These are phyloP conservation scores for Botrytis medusae DNA, from an alignment of 2,329 filamentous ascomycete genomes.

Conservation along the genomic window DNA sequence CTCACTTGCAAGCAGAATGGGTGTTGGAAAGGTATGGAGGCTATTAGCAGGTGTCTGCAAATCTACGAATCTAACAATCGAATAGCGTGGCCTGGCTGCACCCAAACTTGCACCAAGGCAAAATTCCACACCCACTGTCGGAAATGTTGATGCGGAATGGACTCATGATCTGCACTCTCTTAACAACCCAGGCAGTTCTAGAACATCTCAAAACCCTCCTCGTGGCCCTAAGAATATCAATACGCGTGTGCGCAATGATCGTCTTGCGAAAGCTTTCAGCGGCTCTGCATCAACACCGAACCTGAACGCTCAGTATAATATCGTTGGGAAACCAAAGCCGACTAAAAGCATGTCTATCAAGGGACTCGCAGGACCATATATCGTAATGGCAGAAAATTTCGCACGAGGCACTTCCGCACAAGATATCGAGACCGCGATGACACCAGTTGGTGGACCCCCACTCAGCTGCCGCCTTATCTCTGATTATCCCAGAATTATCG, in stretches of 20 bases:
- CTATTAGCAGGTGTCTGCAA: not conserved
- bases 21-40: conserved; percentile 64
- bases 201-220: conserved; percentile 44
- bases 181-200: conserved; percentile 45
- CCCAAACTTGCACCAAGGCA: conserved; percentile 30
- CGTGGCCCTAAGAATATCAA: conserved; percentile 33
- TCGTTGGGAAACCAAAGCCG: conserved; percentile 40
- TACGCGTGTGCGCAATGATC: conserved; percentile 35
- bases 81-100: conserved; percentile 30
- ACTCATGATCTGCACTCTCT: conserved; percentile 65
- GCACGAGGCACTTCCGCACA: conserved; percentile 77
- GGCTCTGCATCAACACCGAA: conserved; percentile 38
- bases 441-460: conserved; percentile 69
- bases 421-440: conserved; percentile 80
- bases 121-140: conserved; percentile 42
- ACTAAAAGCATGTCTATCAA: conserved; percentile 63
- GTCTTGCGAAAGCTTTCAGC: conserved; percentile 33
- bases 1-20: conserved; percentile 69
- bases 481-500: conserved; percentile 69
- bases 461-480: conserved; percentile 67
- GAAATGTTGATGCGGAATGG: conserved; percentile 67
- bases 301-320: conserved; percentile 39
- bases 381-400: conserved; percentile 78
- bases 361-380: conserved; percentile 70
- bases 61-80: conserved; percentile 24